These are phyloP conservation scores for Ministeria vibrans DNA, from an alignment of 78 protist genomes.

Conservation along the genomic window DNA sequence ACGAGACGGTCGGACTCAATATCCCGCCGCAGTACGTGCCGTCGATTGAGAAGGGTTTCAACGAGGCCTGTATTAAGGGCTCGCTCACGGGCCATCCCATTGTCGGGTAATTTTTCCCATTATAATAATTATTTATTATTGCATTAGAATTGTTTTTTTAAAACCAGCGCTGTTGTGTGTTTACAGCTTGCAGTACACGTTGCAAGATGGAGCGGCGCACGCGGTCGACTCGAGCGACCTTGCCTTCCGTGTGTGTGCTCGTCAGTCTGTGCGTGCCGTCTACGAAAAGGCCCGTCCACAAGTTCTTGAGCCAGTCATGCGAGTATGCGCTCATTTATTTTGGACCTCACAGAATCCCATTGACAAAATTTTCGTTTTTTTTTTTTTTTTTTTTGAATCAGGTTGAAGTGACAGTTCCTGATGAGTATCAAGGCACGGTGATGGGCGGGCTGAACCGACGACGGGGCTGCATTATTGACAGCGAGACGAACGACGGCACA, in stretches of 20 bases:
- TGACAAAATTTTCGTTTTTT: no score
- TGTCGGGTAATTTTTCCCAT: no score
- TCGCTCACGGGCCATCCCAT: conserved; percentile 75
- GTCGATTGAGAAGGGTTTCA: conserved; percentile 63
- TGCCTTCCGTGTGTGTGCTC: conserved; percentile 82
- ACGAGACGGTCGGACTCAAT: conserved; percentile 58
- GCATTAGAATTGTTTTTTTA: no score
- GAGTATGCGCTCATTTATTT: no score
- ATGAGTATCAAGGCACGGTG: conserved; percentile 65
- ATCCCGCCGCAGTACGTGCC: conserved; percentile 81
- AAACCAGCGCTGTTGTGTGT: no score
- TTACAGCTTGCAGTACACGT: conserved; percentile 30
- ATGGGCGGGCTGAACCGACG: conserved; percentile 57
- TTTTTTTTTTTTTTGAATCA: no score
- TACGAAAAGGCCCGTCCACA: conserved; percentile 48
- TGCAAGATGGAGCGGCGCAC: conserved; percentile 26
- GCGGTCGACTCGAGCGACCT: conserved; percentile 88
- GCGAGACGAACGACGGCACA: conserved; percentile 31
- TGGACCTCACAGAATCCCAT: no score
- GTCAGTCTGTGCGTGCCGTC: conserved; percentile 44
- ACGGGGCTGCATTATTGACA: conserved; percentile 52
- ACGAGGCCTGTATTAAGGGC: conserved; percentile 61
- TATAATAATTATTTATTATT: no score
- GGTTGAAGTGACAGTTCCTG: conserved; percentile 75
- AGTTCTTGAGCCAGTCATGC: conserved; percentile 89